Evolutionary conservation across 192 early-diverging fungal genomes (phyloP), one percentile per base, ranked within the genome.

Genomic region (Globomyces pollinis-pini): DNA sequence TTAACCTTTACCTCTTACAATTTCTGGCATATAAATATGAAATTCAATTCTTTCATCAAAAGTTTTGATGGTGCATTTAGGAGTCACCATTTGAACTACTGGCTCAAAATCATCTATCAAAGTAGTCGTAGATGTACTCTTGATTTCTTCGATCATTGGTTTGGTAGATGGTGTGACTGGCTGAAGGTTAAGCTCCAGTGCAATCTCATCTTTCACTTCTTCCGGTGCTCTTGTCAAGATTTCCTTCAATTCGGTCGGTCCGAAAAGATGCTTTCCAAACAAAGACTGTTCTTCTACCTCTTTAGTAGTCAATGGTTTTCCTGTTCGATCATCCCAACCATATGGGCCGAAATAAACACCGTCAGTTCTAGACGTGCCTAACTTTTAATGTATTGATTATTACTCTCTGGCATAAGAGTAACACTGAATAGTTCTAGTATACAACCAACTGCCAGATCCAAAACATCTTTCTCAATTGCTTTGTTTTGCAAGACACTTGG

Each of bases 321-420:
- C 55, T 29, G 26, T 57, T 7, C 6, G n/a, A 18, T 57, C 55
- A 41, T 57, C 38, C 55, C 55, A 57, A 1, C 55, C 55, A 41
- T 57, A 57, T 0, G 55, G 55, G 4, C 55, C 55, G 39, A 57
- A 57, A 39, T 57, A 57, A 0, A 16, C 23, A 3, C 33, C 38
- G 7, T 55, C 30, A 0, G n/a, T n/a, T n/a, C n/a, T n/a, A 39
- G 9, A 34, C 29, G 8, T 23, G 21, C 9, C 6, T 32, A 55
- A 5, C 21, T 31, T 55, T 26, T 7, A 55, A 12, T 55, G 23
- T 7, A 18, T 6, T 29, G 7, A 41, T 2, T 21, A 2, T 2
- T 33, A 57, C 55, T 33, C 18, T 34, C 16, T 24, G 34, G 13
- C 0, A 57, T 15, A 39, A 57, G 23, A 0, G 21, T 15, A 0